Conservation (phyloP, 169 alveolate genomes). For the Toxoplasma gondii region DNA sequence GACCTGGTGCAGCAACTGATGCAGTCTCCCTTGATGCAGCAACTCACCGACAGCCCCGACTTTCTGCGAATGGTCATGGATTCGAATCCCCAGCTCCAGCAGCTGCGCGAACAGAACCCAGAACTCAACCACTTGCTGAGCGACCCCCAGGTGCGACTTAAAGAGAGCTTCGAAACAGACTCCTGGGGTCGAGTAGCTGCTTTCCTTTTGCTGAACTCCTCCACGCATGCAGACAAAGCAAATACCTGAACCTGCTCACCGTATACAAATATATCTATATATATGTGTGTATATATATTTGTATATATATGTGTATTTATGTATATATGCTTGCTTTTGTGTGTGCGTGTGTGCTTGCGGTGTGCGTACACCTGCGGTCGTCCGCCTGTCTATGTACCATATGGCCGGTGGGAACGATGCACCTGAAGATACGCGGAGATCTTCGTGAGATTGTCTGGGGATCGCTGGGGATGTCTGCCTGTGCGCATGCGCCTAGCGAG, state of each 20-base stretch:
- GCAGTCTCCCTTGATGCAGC: constrained; percentile 71
- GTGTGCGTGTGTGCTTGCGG: too few relatives aligned
- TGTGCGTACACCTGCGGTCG: too few relatives aligned
- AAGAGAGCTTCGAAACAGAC: background rate
- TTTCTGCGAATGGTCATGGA: constrained; percentile 70
- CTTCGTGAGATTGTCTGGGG: too few relatives aligned
- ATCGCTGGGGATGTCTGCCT: too few relatives aligned
- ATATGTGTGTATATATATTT: background rate
- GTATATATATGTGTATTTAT: background rate
- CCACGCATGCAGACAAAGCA: too few relatives aligned
- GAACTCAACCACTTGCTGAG: constrained; percentile 73
- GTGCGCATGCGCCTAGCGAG: too few relatives aligned
- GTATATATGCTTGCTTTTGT: too few relatives aligned
- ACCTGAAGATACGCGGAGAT: too few relatives aligned
- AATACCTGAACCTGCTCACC: too few relatives aligned
- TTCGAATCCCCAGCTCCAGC: constrained; percentile 75
- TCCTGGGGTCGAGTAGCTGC: background rate
- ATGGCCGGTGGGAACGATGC: too few relatives aligned
- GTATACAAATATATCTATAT: background rate
- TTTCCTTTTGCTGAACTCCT: too few relatives aligned
- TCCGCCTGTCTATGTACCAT: too few relatives aligned
- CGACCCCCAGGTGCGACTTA: constrained; percentile 72
- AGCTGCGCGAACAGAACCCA: constrained; percentile 76
- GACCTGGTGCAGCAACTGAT: constrained; percentile 48
- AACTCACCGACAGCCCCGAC: constrained; percentile 71